Conservation (phyloP, 306 rosid species). For the Quercus mongolica region DNA sequence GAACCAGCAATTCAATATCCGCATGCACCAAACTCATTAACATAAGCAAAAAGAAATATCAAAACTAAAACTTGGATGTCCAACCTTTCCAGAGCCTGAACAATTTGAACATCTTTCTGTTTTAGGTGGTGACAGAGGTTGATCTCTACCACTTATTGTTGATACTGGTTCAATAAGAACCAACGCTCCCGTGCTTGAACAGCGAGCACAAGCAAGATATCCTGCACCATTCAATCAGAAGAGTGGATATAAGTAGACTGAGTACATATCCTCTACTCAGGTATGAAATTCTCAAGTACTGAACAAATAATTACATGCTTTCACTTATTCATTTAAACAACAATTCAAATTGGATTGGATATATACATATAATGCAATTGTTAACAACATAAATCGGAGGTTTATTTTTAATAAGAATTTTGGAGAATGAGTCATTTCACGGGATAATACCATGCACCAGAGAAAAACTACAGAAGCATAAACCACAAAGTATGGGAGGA, state of each 20-base stretch:
- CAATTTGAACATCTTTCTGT: constrained; percentile 90
- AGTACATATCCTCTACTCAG: background rate
- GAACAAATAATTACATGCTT: background rate
- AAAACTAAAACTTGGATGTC: constrained; percentile 16
- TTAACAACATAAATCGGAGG: background rate
- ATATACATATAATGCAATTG: background rate
- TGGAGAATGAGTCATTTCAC: background rate
- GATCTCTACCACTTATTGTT: constrained; percentile 41
- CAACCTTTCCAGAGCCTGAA: constrained; percentile 96
- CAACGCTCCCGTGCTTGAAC: constrained; percentile 78
- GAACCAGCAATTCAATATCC: background rate
- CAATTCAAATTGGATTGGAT: background rate
- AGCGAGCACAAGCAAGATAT: constrained; percentile 95
- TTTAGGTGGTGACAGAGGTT: constrained; percentile 68
- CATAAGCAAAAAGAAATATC: background rate
- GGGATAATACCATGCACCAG: background rate
- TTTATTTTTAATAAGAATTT: background rate
- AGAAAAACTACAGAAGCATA: background rate
- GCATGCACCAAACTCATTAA: background rate
- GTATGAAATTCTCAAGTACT: constrained; percentile 4
- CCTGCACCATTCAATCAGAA: constrained; percentile 33
- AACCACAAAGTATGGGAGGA: background rate
- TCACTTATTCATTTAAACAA: background rate
- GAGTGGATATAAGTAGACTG: background rate
- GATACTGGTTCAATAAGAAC: constrained; percentile 73